These are phyloP conservation scores for Rhodamnia rubescens DNA, from an alignment of 345 rosid genomes.

Conservation along the genomic window DNA sequence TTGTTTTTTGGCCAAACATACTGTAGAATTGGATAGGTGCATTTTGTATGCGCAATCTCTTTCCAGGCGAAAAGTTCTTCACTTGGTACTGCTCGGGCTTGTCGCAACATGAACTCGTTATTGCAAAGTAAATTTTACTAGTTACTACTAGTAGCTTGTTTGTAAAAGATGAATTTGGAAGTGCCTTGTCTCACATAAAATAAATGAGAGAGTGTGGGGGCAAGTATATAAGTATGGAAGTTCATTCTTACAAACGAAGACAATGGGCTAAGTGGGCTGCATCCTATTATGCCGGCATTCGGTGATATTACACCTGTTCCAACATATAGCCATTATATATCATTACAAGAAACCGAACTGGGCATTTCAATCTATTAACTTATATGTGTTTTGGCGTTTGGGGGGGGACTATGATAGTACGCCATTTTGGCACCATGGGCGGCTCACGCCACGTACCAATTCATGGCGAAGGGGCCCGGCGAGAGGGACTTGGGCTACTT, in stretches of 20 bases:
- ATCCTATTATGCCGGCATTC: neutral
- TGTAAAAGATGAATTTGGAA: too few relatives aligned
- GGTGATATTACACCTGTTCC: neutral
- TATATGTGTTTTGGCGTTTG: neutral
- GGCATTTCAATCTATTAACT: too few relatives aligned
- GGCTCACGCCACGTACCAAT: conserved; percentile 24
- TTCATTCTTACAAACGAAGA: too few relatives aligned
- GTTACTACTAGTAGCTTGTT: neutral
- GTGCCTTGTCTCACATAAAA: neutral
- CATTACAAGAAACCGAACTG: neutral
- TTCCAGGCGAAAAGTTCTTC: neutral
- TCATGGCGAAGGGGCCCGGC: neutral
- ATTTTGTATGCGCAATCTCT: neutral
- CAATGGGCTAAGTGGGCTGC: too few relatives aligned
- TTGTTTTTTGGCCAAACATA: too few relatives aligned
- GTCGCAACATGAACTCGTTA: neutral
- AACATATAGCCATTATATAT: neutral
- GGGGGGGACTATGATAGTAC: conserved; percentile 11
- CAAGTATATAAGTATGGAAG: neutral
- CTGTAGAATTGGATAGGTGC: neutral
- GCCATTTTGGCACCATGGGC: conserved; percentile 41
- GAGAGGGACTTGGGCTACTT: conserved; percentile 22
- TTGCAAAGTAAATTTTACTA: neutral
- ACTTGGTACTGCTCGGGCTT: neutral
- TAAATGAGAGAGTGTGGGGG: neutral